These are phyloP conservation scores for Salix dunnii DNA, from an alignment of 345 rosid genomes.

Conservation along the genomic window DNA sequence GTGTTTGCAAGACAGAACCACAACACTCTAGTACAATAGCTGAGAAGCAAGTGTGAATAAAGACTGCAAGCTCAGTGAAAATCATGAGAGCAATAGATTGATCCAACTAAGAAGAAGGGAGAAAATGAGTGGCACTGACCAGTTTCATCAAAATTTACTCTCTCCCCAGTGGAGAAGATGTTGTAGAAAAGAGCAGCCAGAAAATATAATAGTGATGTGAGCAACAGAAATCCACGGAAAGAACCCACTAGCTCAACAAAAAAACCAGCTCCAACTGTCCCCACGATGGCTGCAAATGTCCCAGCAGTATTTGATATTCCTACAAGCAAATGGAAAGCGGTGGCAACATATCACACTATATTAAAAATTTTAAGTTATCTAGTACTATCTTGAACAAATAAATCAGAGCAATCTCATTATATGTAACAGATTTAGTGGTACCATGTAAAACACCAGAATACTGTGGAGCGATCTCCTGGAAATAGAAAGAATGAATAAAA, in stretches of 20 bases:
- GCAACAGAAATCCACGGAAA: conserved; percentile 81
- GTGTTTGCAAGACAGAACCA: background rate
- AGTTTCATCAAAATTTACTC: conserved; percentile 58
- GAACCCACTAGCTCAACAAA: conserved; percentile 87
- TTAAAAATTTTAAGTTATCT: background rate
- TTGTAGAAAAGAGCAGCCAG: conserved; percentile 73
- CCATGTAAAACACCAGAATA: conserved; percentile 93
- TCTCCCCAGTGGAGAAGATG: conserved; percentile 75
- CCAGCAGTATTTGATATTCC: conserved; percentile 88
- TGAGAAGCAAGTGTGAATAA: background rate
- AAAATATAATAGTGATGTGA: conserved; percentile 65
- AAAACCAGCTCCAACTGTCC: conserved; percentile 94
- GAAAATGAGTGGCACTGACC: conserved; percentile 32
- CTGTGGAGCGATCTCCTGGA: conserved; percentile 86
- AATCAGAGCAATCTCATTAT: background rate
- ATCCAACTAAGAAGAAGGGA: background rate
- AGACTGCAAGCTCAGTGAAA: background rate
- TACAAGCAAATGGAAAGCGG: conserved; percentile 20
- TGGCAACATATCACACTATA: background rate
- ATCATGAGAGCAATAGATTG: background rate
- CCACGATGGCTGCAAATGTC: conserved; percentile 83
- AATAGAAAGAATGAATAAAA: conserved; percentile 13
- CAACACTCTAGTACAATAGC: background rate
- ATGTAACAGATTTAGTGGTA: conserved; percentile 16
- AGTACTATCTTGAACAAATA: background rate